Percentiles rank a stretch among this genome's conserved stretches.
Conservation (phyloP, 805 yeast species). For the Metschnikowia hibisci region DNA sequence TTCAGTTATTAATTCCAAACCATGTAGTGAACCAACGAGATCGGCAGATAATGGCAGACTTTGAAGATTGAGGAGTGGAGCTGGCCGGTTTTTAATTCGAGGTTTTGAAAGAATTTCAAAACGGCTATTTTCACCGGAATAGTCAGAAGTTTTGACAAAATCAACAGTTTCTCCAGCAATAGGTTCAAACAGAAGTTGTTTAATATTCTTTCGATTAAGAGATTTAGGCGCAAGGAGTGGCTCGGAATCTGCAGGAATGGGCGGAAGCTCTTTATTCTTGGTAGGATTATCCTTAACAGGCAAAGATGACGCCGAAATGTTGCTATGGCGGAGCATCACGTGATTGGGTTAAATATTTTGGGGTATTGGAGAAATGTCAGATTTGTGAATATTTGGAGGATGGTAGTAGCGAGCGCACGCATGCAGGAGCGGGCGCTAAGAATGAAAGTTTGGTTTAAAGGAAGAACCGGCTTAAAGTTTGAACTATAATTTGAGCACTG, state of each 20-base stretch:
- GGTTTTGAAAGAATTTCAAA: slow-evolving; percentile 15
- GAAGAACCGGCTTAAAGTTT: too few relatives aligned
- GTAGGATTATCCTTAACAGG: slow-evolving; percentile 27
- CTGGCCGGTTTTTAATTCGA: slow-evolving; percentile 25
- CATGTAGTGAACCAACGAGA: slow-evolving; percentile 7
- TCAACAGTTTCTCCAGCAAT: slow-evolving; percentile 3
- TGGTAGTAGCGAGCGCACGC: too few relatives aligned
- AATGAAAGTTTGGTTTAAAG: too few relatives aligned
- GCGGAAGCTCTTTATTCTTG: slow-evolving; percentile 41
- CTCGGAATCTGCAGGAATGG: slow-evolving; percentile 25
- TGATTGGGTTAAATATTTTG: too few relatives aligned
- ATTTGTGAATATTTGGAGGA: too few relatives aligned
- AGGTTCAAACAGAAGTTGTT: slow-evolving; percentile 24
- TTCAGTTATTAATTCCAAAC: slow-evolving; percentile 8
- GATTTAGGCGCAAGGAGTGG: slow-evolving; percentile 34
- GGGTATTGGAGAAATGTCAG: too few relatives aligned
- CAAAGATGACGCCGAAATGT: neutral
- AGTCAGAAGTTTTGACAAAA: neutral
- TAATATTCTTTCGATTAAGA: slow-evolving; percentile 38
- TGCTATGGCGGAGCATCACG: slow-evolving; percentile 2
- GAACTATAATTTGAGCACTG: too few relatives aligned
- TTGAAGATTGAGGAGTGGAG: slow-evolving; percentile 27
- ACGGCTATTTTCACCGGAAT: slow-evolving; percentile 8
- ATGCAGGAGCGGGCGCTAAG: too few relatives aligned
- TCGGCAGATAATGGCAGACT: slow-evolving; percentile 2